Evolutionary conservation across 1,284 basidiomycete species (phyloP), one percentile per base, ranked within the genome.

Genomic region (Ceratobasidium sp.): DNA sequence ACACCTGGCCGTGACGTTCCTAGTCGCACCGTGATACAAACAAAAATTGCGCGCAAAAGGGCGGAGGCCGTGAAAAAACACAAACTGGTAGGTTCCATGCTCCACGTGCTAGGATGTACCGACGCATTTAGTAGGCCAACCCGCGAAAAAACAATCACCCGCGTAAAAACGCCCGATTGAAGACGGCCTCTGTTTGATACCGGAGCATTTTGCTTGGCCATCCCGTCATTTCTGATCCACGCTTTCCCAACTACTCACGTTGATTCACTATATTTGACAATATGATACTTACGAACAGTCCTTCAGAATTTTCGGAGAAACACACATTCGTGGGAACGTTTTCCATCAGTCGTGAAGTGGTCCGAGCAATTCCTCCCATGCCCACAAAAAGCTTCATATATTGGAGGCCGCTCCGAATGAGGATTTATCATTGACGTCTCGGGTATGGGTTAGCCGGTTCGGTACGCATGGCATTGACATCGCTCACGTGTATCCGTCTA

Each of bases 391-490:
- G 23, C n/a, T 41, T 65, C 41, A 20, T 41, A 1, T 23, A 48
- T 50, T 23, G 48, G 35, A 33, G 30, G 44, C 48, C 52, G 46
- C 35, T 50, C 44, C 46, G 18, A 7, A 23, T 67, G 48, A 33
- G 65, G 44, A 52, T 35, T 35, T 16, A 52, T 69, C 67, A 41
- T n/a, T 18, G n/a, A 7, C 52, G 20, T 48, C 16, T 52, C 73
- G 73, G 73, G 50, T 75, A 75, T 57, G 23, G 16, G 30, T 52
- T 65, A 75, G 46, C 73, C 62, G 73, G 73, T 55, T 57, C 20
- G 62, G 50, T 44, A 44, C 73, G 33, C 73, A 66, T 75, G 73
- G 73, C 30, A 20, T 50, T 55, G 60, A 75, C 60, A 62, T 66
- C 48, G 50, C 73, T 75, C 73, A 66, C 73, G 73, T 75, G 73